Evolutionary conservation across 371 early-diverging fungal genomes (phyloP), one percentile per base, ranked within the genome.

Genomic region (Zopfochytrium polystomum): DNA sequence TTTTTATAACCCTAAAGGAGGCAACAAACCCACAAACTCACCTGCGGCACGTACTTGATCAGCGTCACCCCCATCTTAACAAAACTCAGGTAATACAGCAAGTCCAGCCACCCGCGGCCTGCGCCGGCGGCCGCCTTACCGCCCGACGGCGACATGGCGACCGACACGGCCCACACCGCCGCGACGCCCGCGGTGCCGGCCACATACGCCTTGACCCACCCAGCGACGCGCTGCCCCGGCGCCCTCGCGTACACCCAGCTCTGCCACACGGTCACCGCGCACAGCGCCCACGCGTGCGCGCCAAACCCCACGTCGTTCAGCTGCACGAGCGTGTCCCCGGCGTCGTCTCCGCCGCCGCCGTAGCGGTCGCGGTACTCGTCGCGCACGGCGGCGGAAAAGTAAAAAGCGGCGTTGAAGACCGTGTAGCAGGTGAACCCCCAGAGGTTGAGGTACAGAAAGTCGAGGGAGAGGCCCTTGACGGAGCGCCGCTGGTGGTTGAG

Each of bases 41-140:
- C 84, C 76, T 95, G 95, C 22, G 97, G 97, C 3, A 87, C 64
- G 68, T 96, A 96, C 68, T 95, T 96, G 67, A 92, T 71, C 43
- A 93, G 68, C 46, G 84, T 86, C 54, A 90, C 75, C 9, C 62
- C 64, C 54, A 94, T 79, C 65, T 96, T 96, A 54, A 93, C 73
- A 62, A 80, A 86, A 27, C 87, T 85, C n/a, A 91, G 62, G 58
- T 81, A 84, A 66, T 93, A 90, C 31, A 92, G 68, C 22, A 85
- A 33, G 62, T 87, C 86, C 0, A 75, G 30, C 0, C 65, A 34
- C n/a, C 79, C 60, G 4, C 75, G 60, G 4, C 76, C 34, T 26
- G 72, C 74, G n/a, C 76, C 80, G 29, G 71, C 25, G n/a, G 76
- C 55, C 9, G 75, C 34, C 5, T 57, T 30, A 9, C 85, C 72